These are phyloP conservation scores for Ophiocordyceps robertsii DNA, from an alignment of 2,329 filamentous ascomycete genomes.

Conservation along the genomic window DNA sequence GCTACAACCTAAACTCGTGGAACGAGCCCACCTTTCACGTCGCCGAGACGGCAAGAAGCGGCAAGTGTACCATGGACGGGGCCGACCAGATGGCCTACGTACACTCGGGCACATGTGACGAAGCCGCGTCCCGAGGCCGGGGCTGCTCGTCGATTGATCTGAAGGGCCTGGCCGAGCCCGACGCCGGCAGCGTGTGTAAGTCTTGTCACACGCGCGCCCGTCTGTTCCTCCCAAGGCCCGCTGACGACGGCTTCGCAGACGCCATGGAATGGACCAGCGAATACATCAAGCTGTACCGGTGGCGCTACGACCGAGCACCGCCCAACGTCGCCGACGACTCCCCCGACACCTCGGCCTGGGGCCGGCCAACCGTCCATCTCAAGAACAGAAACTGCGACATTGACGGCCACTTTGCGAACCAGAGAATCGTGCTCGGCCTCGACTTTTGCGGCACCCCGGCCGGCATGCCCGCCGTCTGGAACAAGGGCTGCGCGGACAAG, in stretches of 20 bases:
- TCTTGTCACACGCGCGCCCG: no score
- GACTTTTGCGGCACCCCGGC: conserved; percentile 64
- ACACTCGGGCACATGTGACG: conserved; percentile 25
- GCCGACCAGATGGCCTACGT: conserved; percentile 17
- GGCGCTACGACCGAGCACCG: conserved; percentile 18
- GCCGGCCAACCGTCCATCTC: conserved; percentile 47
- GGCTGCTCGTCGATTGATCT: conserved; percentile 27
- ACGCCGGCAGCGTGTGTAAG: conserved; percentile 25
- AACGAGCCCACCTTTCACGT: conserved; percentile 51
- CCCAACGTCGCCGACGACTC: conserved; percentile 20
- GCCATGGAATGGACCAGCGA: conserved; percentile 28
- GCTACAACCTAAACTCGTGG: conserved; percentile 39
- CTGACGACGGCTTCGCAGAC: conserved; percentile 7
- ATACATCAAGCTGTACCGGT: conserved; percentile 28
- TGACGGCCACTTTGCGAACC: conserved; percentile 44
- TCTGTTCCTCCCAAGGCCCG: no score
- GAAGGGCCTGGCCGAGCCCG: conserved; percentile 12
- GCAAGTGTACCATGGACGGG: conserved; percentile 19
- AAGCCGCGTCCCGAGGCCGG: conserved; percentile 13
- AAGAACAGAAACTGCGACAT: conserved; percentile 48
- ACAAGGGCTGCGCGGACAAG: conserved; percentile 9
- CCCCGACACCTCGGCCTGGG: conserved; percentile 54
- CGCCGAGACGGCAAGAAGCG: conserved; percentile 13
- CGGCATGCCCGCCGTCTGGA: conserved; percentile 19
- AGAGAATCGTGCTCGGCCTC: conserved; percentile 64